These are phyloP conservation scores for Hordeum marinum DNA, from an alignment of 176 grass and related monocot genomes.

Conservation along the genomic window DNA sequence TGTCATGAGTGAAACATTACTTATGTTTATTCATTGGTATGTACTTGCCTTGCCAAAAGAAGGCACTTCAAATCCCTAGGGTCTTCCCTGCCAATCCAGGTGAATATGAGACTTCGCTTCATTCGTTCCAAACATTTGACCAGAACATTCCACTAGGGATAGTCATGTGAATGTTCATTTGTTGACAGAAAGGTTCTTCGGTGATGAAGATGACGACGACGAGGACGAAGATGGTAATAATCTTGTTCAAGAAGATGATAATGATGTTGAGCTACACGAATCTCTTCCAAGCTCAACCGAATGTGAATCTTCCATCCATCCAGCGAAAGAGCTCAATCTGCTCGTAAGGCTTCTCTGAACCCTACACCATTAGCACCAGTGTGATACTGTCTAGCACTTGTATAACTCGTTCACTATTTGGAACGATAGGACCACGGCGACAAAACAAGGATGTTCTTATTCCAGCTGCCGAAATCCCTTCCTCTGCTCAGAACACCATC, in stretches of 20 bases:
- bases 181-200: constrained; percentile 11
- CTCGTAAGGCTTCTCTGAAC: constrained; percentile 32
- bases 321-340: constrained; percentile 62
- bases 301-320: constrained; percentile 35
- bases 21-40: not conserved
- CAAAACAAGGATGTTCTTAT: constrained; percentile 56
- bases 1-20: not conserved
- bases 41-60: constrained; percentile 21
- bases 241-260: not conserved
- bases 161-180: not conserved
- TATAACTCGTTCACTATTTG: constrained; percentile 6
- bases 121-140: not conserved
- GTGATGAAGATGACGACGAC: not conserved
- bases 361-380: not conserved
- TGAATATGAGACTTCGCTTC: constrained; percentile 3
- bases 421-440: constrained; percentile 29
- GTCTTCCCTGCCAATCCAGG: constrained; percentile 20
- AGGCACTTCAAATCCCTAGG: constrained; percentile 17
- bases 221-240: not conserved
- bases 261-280: constrained; percentile 32
- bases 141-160: not conserved
- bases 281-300: constrained; percentile 52
- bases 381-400: not conserved
- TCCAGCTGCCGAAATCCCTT: constrained; percentile 66
- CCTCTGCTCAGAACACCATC: constrained; percentile 29